Conservation (phyloP, 805 yeast species). For the Candida germanica region DNA sequence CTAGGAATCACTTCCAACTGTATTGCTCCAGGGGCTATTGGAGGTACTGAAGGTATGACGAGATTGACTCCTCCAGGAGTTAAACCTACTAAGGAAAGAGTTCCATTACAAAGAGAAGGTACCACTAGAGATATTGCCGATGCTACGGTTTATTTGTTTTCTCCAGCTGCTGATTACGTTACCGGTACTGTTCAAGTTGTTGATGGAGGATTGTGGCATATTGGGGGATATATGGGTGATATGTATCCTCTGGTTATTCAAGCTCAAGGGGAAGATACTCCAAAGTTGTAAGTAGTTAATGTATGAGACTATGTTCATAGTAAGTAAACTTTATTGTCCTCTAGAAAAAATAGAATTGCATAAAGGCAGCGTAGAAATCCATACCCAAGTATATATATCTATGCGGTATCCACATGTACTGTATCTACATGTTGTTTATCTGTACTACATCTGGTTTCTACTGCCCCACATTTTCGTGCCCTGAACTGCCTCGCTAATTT, state of each 20-base stretch:
- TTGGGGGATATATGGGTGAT: constrained; percentile 43
- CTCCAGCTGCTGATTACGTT: constrained; percentile 75
- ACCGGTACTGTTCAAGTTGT: constrained; percentile 79
- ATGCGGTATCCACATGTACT: too few species aligned
- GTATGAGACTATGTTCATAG: too few species aligned
- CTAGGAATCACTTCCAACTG: constrained; percentile 79
- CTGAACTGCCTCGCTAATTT: too few species aligned
- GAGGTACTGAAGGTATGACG: constrained; percentile 79
- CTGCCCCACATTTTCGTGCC: too few species aligned
- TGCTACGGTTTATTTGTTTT: constrained; percentile 77
- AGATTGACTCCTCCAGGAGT: constrained; percentile 51
- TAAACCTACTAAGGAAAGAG: constrained; percentile 37
- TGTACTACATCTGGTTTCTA: too few species aligned
- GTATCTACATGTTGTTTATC: too few species aligned
- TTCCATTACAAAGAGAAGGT: constrained; percentile 72
- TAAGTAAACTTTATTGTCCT: too few species aligned
- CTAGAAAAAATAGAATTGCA: too few species aligned
- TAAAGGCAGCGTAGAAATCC: too few species aligned
- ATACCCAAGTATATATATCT: too few species aligned
- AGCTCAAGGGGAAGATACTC: constrained; percentile 25
- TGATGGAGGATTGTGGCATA: constrained; percentile 91
- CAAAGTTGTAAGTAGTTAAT: constrained; percentile 23
- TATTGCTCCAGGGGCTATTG: constrained; percentile 91
- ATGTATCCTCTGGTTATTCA: constrained; percentile 33
- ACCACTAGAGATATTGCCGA: constrained; percentile 78